A percentile compares a stretch with the other conserved stretches of the same genome.
Evolutionary conservation across 2,329 filamentous ascomycete species (phyloP).

Genomic region (Dryadomyces quercivorus): DNA sequence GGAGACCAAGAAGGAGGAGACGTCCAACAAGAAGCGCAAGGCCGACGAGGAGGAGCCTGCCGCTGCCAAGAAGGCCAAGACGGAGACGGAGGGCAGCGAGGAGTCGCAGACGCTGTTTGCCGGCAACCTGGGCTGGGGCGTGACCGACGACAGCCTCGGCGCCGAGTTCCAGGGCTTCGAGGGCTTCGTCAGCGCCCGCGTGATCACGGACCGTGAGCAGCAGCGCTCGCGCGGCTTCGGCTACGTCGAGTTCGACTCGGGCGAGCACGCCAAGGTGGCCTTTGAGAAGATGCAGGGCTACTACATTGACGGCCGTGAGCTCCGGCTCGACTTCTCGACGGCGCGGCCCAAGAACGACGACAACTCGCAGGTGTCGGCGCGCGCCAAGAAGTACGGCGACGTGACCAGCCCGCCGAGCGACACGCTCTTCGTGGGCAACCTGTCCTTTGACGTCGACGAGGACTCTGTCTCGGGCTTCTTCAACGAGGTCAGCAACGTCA

Average conservation of each 20-base stretch:
- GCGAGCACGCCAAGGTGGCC: conserved; percentile 31
- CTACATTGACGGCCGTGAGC: conserved; percentile 23
- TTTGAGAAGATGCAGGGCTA: conserved; percentile 25
- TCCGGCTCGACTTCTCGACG: conserved; percentile 26
- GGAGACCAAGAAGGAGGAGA: conserved; percentile 30
- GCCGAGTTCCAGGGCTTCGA: conserved; percentile 70
- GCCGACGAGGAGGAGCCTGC: conserved; percentile 39
- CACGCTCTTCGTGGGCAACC: conserved; percentile 85
- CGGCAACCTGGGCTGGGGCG: conserved; percentile 81
- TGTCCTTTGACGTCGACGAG: conserved; percentile 74
- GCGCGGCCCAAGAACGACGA: conserved; percentile 17
- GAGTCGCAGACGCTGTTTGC: conserved; percentile 65
- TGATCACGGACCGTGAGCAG: conserved; percentile 71
- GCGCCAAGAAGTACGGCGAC: conserved; percentile 64
- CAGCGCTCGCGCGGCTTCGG: conserved; percentile 87
- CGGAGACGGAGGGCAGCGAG: conserved; percentile 30
- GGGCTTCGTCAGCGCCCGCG: conserved; percentile 58
- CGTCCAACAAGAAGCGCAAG: conserved; percentile 52
- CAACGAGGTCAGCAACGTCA: conserved; percentile 54
- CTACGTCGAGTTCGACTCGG: conserved; percentile 73
- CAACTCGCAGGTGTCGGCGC: conserved; percentile 49
- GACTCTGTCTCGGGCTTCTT: conserved; percentile 65
- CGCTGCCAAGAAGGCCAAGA: conserved; percentile 56
- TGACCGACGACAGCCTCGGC: conserved; percentile 75
- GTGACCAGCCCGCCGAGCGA: conserved; percentile 66